These are phyloP conservation scores for Scalesia atractyloides DNA, from an alignment of 129 eudicot genomes.

Conservation along the genomic window DNA sequence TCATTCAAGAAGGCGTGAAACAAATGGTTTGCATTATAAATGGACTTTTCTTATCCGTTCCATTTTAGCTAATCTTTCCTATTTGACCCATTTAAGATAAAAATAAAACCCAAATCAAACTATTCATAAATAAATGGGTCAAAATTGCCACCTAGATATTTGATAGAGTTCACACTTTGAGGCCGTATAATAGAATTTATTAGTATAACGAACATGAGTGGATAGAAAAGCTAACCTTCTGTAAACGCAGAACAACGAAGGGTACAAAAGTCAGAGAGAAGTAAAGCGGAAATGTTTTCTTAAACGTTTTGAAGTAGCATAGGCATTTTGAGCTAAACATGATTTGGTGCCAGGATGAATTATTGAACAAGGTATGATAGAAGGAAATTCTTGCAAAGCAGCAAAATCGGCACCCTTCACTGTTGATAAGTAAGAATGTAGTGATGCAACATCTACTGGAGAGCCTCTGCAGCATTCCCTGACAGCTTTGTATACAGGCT, in stretches of 20 bases:
- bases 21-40: background rate
- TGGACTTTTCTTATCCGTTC: background rate
- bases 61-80: background rate
- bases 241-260: conserved; percentile 82
- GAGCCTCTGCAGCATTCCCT: conserved; percentile 96
- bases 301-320: conserved; percentile 80
- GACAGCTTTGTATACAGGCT: conserved; percentile 90
- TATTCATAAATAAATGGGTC: background rate
- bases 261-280: conserved; percentile 99
- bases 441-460: conserved; percentile 75
- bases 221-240: conserved; percentile 60
- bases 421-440: conserved; percentile 68
- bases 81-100: background rate
- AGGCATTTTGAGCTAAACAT: conserved; percentile 73
- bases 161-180: background rate
- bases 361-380: conserved; percentile 83
- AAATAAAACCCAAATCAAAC: background rate
- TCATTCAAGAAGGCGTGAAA: background rate
- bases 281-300: conserved; percentile 94
- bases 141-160: background rate
- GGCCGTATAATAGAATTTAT: conserved; percentile 8
- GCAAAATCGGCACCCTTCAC: conserved; percentile 45
- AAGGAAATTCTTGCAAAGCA: conserved; percentile 72
- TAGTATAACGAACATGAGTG: conserved; percentile 14
- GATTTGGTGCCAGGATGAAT: conserved; percentile 88